phyloP scores from a whole-genome alignment of 768 basidiomycete species.

The Kwoniella europaea region DNA sequence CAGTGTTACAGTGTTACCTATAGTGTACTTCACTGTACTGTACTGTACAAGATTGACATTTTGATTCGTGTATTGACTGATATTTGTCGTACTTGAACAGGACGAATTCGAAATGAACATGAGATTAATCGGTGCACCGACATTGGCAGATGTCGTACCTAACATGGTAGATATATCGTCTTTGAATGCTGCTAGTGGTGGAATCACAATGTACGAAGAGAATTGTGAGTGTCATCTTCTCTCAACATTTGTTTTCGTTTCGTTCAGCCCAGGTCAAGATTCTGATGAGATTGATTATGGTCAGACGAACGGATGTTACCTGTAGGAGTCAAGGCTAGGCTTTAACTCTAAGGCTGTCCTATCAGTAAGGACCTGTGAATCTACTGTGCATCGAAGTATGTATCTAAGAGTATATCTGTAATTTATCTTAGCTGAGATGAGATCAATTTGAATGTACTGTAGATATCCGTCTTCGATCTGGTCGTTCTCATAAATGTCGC shows the following conservation, averaged over 20 bases:
- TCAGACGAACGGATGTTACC: conserved; percentile 31
- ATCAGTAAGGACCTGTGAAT: too few species aligned
- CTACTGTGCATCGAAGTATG: too few species aligned
- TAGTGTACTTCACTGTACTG: too few species aligned
- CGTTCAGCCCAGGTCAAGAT: neutral
- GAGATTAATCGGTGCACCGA: conserved; percentile 84
- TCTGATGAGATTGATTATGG: neutral
- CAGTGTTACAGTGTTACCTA: too few species aligned
- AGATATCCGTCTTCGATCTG: too few species aligned
- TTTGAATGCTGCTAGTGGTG: conserved; percentile 65
- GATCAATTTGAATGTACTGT: too few species aligned
- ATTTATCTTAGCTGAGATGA: too few species aligned
- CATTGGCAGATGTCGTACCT: conserved; percentile 76
- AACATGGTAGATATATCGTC: conserved; percentile 87
- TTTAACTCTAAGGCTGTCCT: neutral
- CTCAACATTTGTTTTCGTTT: neutral
- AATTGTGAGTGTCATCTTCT: conserved; percentile 71
- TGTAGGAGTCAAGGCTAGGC: conserved; percentile 28
- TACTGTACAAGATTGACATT: neutral
- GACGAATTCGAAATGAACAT: conserved; percentile 99
- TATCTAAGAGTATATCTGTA: too few species aligned
- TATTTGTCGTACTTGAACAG: conserved; percentile 59
- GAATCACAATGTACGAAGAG: conserved; percentile 72
- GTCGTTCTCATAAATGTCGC: too few species aligned
- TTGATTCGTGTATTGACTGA: neutral